Percentiles rank a stretch among this genome's conserved stretches.
These are phyloP conservation scores for Datura wrightii DNA, from an alignment of 257 asterid genomes.

Conservation along the genomic window DNA sequence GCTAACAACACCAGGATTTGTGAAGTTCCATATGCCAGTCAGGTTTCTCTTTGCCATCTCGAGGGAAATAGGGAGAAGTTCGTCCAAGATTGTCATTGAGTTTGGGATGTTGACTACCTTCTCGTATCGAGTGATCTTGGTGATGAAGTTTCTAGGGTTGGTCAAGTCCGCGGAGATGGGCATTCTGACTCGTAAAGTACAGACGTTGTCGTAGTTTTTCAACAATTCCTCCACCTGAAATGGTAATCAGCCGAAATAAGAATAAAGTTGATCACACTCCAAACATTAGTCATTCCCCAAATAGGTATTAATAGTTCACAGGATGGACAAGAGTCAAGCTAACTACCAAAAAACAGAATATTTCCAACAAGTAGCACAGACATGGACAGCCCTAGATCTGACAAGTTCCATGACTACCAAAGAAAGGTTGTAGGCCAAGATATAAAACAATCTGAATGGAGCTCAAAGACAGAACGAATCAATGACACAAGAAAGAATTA, in stretches of 20 bases:
- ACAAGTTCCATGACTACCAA: background rate
- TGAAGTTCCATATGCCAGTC: conserved; percentile 83
- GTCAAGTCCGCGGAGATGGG: conserved; percentile 78
- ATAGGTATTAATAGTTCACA: background rate
- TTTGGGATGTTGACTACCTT: conserved; percentile 85
- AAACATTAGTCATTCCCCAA: background rate
- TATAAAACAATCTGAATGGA: background rate
- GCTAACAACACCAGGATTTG: conserved; percentile 87
- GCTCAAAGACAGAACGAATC: background rate
- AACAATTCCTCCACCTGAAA: conserved; percentile 80
- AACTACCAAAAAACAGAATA: background rate
- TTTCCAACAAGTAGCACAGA: background rate
- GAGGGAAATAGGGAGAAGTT: conserved; percentile 80
- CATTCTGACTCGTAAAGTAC: conserved; percentile 84
- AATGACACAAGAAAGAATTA: background rate
- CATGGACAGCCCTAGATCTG: background rate
- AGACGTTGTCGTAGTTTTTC: conserved; percentile 75
- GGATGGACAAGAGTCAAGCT: background rate
- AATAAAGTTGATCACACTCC: background rate
- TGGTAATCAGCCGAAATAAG: background rate
- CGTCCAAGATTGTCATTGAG: conserved; percentile 84
- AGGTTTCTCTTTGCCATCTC: conserved; percentile 89
- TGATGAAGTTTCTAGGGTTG: conserved; percentile 82
- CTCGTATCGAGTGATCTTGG: conserved; percentile 72
- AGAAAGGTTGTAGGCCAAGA: background rate